These are phyloP conservation scores for Gastrodia elata DNA, from an alignment of 106 monocot genomes.

Conservation along the genomic window DNA sequence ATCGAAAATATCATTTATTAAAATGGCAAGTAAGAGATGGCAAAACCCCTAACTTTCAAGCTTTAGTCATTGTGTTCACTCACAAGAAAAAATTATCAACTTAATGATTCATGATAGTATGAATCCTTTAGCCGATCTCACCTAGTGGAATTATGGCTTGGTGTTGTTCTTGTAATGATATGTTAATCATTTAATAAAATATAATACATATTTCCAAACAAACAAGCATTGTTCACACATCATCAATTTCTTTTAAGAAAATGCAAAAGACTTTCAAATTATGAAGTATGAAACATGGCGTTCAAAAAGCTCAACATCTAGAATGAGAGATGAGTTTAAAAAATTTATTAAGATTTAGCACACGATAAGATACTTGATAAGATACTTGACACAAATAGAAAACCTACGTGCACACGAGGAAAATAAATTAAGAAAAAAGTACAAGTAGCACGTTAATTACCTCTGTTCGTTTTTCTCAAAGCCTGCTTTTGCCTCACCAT, in stretches of 20 bases:
- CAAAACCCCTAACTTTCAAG: not conserved
- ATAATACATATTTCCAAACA: not conserved
- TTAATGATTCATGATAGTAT: not conserved
- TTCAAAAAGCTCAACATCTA: not conserved
- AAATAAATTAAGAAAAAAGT: conserved; percentile 5
- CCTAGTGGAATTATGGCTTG: no score
- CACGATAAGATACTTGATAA: not conserved
- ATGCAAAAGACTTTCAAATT: not conserved
- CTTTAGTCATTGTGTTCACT: not conserved
- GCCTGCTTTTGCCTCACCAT: conserved; percentile 3
- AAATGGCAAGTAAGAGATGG: not conserved
- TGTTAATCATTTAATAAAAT: conserved; percentile 1
- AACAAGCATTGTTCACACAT: not conserved
- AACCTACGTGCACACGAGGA: not conserved
- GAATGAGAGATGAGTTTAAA: not conserved
- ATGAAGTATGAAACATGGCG: not conserved
- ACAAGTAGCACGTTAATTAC: not conserved
- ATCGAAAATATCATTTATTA: not conserved
- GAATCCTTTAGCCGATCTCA: no score
- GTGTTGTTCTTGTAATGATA: no score
- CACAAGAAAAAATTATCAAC: not conserved
- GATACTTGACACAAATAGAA: not conserved
- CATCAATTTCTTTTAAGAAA: not conserved
- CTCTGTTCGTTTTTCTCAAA: conserved; percentile 26
- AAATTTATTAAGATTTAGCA: not conserved